Conservation (phyloP, 768 basidiomycete genomes). For the Tulasnella sp. region DNA sequence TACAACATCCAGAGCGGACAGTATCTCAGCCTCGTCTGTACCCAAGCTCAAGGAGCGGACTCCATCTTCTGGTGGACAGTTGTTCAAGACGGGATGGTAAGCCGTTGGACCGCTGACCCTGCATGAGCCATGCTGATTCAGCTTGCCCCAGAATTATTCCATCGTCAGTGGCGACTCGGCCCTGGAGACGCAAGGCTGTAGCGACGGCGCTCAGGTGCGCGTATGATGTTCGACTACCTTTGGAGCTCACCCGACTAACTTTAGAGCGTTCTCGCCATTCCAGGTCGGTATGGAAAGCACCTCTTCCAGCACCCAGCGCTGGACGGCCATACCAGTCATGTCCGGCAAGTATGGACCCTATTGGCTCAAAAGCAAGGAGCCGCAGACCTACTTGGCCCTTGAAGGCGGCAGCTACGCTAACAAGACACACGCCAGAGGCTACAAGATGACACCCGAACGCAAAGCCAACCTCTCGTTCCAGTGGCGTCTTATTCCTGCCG, state of each 20-base stretch:
- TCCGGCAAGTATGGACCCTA: neutral
- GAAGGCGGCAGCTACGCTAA: neutral
- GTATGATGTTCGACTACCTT: neutral
- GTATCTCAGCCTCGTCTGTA: neutral
- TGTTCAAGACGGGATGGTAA: neutral
- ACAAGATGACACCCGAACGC: neutral
- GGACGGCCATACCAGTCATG: neutral
- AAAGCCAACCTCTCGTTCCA: neutral
- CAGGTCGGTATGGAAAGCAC: neutral
- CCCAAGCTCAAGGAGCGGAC: neutral
- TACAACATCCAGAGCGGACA: neutral
- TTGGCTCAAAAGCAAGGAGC: neutral
- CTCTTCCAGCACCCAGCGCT: neutral
- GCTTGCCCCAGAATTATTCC: neutral
- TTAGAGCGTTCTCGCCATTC: neutral
- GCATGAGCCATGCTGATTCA: too few species aligned
- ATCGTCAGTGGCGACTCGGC: neutral
- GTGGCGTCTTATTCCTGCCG: neutral
- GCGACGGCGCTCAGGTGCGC: neutral
- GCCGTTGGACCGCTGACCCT: too few species aligned
- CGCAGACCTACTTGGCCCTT: neutral
- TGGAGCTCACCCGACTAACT: neutral
- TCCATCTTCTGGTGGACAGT: neutral
- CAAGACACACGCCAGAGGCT: neutral
- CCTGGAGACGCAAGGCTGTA: neutral